Conservation (phyloP, 805 yeast species). For the Metschnikowia cerradonensis region DNA sequence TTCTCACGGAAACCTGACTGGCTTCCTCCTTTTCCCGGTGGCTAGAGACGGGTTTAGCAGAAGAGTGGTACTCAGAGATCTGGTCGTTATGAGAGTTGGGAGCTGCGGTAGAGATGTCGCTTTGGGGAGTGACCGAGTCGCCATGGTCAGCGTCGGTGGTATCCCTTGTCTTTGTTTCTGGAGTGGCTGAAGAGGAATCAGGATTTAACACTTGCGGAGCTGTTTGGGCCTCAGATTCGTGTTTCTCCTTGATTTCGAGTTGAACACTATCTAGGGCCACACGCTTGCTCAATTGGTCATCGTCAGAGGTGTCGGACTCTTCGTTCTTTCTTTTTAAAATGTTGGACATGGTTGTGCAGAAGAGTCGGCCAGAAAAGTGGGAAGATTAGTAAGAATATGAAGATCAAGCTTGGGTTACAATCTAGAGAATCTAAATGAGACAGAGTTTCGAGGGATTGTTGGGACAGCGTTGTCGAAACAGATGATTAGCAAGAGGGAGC, state of each 20-base stretch:
- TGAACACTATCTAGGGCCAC: constrained; percentile 68
- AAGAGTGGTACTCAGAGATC: neutral
- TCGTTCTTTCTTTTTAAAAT: constrained; percentile 68
- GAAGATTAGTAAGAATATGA: neutral
- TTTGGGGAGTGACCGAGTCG: neutral
- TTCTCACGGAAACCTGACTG: constrained; percentile 62
- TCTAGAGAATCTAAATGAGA: constrained; percentile 1
- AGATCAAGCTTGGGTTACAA: constrained; percentile 1
- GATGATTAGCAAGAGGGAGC: neutral
- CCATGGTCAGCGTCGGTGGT: neutral
- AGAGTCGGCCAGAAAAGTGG: constrained; percentile 1
- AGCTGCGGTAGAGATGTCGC: neutral
- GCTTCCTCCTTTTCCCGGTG: constrained; percentile 48
- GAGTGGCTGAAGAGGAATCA: constrained; percentile 4
- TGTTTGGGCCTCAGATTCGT: constrained; percentile 40
- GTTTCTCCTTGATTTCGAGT: constrained; percentile 39
- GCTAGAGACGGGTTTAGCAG: constrained; percentile 33
- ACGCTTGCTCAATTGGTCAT: constrained; percentile 55
- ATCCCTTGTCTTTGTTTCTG: neutral
- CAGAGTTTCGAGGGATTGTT: constrained; percentile 3
- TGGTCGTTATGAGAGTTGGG: neutral
- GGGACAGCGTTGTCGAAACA: constrained; percentile 1
- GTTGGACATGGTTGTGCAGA: constrained; percentile 18
- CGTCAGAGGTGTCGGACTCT: constrained; percentile 40
- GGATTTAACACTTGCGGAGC: constrained; percentile 32